Evolutionary conservation across 2,329 filamentous ascomycete genomes (phyloP).

Genomic region (Sodiomyces alkalinus): DNA sequence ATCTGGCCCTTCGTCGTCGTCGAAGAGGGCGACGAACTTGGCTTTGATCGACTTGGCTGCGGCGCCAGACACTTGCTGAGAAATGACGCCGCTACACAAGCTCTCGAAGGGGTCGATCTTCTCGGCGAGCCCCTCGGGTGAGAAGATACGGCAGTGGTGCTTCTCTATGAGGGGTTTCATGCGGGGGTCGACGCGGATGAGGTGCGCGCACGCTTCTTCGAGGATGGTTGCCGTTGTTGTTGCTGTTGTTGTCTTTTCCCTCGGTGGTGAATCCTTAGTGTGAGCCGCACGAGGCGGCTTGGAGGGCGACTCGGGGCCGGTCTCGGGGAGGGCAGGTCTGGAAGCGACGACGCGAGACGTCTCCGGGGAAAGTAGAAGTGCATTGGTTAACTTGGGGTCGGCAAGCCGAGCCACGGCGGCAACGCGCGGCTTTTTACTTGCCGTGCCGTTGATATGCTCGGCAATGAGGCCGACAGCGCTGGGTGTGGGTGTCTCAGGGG

Average conservation of each 20-base stretch:
- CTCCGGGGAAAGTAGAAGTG: slow-evolving; percentile 54
- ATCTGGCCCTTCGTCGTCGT: slow-evolving; percentile 15
- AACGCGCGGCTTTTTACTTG: slow-evolving; percentile 22
- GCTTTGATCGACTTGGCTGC: slow-evolving; percentile 80
- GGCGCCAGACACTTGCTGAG: slow-evolving; percentile 88
- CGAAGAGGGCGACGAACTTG: slow-evolving; percentile 67
- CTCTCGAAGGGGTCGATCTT: slow-evolving; percentile 77
- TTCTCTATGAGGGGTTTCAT: slow-evolving; percentile 58
- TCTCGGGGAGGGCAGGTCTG: slow-evolving; percentile 22
- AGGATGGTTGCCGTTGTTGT: slow-evolving; percentile 60
- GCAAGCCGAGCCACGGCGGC: slow-evolving; percentile 38
- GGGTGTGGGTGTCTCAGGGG: slow-evolving; percentile 32
- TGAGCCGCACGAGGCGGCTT: slow-evolving; percentile 14
- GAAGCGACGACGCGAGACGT: slow-evolving; percentile 46
- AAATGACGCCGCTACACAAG: slow-evolving; percentile 77
- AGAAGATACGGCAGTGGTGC: slow-evolving; percentile 67
- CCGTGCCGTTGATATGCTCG: slow-evolving; percentile 13
- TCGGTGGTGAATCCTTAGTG: neutral
- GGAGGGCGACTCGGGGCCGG: slow-evolving; percentile 29
- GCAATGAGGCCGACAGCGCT: slow-evolving; percentile 24
- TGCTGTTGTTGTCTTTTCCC: slow-evolving; percentile 19
- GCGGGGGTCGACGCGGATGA: slow-evolving; percentile 57
- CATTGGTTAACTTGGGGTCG: slow-evolving; percentile 51
- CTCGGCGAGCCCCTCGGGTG: slow-evolving; percentile 67
- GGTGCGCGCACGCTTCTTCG: slow-evolving; percentile 57